Evolutionary conservation across 148 eudicot genomes (phyloP).

Genomic region (Vaccinium macrocarpon): DNA sequence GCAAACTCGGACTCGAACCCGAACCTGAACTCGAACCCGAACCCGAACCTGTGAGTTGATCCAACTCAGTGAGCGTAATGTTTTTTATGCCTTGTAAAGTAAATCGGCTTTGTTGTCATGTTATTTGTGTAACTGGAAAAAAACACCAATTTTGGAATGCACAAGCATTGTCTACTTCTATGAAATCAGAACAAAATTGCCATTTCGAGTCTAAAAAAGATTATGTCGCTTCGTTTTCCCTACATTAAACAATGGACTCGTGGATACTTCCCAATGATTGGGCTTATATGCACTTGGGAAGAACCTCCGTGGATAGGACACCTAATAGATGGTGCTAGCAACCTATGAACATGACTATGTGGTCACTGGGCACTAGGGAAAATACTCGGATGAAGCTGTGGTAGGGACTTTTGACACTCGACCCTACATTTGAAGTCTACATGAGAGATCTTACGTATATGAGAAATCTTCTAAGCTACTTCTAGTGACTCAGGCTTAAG

Average conservation of each 20-base stretch:
- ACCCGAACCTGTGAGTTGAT: conserved; percentile 26
- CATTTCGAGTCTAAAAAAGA: neutral
- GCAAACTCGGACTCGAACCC: neutral
- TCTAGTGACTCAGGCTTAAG: neutral
- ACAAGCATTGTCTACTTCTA: neutral
- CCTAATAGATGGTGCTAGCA: neutral
- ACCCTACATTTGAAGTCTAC: neutral
- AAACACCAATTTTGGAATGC: conserved; percentile 7
- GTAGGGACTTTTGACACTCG: neutral
- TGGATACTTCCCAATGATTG: neutral
- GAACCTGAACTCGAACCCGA: conserved; percentile 21
- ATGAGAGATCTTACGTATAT: neutral
- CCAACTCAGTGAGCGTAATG: neutral
- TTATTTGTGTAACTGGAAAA: conserved; percentile 4
- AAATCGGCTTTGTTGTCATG: neutral
- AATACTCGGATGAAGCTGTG: neutral
- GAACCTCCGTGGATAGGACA: neutral
- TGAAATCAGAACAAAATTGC: neutral
- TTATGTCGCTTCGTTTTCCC: neutral
- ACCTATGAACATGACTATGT: neutral
- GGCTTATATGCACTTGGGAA: neutral
- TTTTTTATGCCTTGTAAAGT: neutral
- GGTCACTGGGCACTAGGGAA: neutral
- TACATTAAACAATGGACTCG: neutral
- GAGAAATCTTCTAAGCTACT: neutral